Evolutionary conservation across 805 yeast species (phyloP), one percentile per base, ranked within the genome.

Genomic region (Saccharomycopsis javanensis): DNA sequence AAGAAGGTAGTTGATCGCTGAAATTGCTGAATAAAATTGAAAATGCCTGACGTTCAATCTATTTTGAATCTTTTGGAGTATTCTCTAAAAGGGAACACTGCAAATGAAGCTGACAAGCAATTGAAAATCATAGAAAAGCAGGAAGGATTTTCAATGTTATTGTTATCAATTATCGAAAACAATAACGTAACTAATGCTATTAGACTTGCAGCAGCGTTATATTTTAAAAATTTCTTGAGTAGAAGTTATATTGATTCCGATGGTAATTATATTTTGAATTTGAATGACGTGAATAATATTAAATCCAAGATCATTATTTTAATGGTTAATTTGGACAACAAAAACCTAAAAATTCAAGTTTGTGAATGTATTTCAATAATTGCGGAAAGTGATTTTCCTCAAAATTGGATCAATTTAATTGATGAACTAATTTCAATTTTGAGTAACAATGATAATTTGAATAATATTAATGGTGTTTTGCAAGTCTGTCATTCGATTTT

Each of bases 311-410:
- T 94, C 62, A 79, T 94, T 54, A 82, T 83, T n/a, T 74, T 91
- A 60, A 90, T 94, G 98, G 84, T 91, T 60, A 69, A 80, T 37
- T 73, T 90, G 54, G 96, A 97, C 5, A 79, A 79, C 53, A 60
- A 62, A 16, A 79, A 83, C 63, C 73, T 94, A 57, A 97, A 92
- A 67, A 76, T 83, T n/a, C 99, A 95, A 72, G 80, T 94, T 54
- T 98, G 97, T 55, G 99, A 95, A 71, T 84, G 96, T 1, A 83
- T 95, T 57, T 83, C 96, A 15, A 75, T 88, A 55, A 92, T 94
- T 65, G 99, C 99, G 3, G 97, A 91, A 68, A 83, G 90, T 58
- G 99, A 94, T 69, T 94, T 94, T 72, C 99, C 99, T 1, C 85
- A 86, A 42, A 75, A 82, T 54, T 94, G 99, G 99, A 81, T 83